A percentile compares a stretch with the other conserved stretches of the same genome.
These are phyloP conservation scores for Endocladia muricata DNA, from an alignment of 31 red algal species.

Conservation along the genomic window DNA sequence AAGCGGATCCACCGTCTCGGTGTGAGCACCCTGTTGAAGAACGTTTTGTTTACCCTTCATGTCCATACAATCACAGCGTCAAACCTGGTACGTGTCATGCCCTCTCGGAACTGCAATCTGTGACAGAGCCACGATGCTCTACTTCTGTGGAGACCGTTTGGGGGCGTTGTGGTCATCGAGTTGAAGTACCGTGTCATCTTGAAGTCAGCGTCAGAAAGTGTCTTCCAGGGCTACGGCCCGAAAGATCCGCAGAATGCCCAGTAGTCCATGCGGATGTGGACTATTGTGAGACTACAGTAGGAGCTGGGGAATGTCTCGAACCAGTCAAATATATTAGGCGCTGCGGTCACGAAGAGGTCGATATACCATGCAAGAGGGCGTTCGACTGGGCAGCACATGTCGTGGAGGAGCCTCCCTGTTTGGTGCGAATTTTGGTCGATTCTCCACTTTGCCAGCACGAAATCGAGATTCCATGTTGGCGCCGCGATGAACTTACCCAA, in stretches of 20 bases:
- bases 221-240: not conserved
- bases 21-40: constrained; percentile 32
- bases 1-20: constrained; percentile 6
- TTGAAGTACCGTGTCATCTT: constrained; percentile 39
- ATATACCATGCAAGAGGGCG: constrained; percentile 22
- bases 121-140: constrained; percentile 12
- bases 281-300: constrained; percentile 19
- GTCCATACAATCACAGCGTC: constrained; percentile 10
- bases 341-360: constrained; percentile 33
- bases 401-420: constrained; percentile 9
- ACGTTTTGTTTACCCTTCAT: constrained; percentile 6
- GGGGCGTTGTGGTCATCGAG: constrained; percentile 17
- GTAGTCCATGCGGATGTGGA: constrained; percentile 14
- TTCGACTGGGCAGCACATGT: constrained; percentile 26
- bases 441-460: constrained; percentile 41
- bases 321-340: constrained; percentile 13
- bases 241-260: not conserved
- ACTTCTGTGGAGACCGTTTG: not conserved
- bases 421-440: not conserved
- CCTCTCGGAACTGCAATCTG: constrained; percentile 3
- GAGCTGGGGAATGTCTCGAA: constrained; percentile 18
- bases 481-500: not conserved
- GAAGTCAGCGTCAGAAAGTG: not conserved
- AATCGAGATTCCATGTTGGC: constrained; percentile 12
- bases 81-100: constrained; percentile 13